Evolutionary conservation across 2,329 filamentous ascomycete species (phyloP).

Genomic region (Fusarium paranaense): DNA sequence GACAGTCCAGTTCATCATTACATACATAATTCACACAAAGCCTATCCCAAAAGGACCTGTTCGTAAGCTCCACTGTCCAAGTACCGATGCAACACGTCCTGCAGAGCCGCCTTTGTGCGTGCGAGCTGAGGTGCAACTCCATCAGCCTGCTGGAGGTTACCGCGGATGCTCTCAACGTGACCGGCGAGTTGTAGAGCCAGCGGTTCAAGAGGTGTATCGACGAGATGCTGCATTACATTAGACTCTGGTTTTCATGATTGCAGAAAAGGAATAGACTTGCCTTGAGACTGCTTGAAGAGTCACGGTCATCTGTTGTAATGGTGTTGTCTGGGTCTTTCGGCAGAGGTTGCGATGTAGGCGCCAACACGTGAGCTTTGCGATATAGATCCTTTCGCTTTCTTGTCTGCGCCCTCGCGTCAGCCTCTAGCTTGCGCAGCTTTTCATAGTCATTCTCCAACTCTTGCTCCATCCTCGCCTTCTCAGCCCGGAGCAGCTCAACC

Average conservation of each 20-base stretch:
- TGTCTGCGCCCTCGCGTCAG: slow-evolving; percentile 67
- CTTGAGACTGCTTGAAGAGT: slow-evolving; percentile 35
- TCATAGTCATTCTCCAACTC: slow-evolving; percentile 68
- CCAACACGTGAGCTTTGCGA: slow-evolving; percentile 63
- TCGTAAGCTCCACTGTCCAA: slow-evolving; percentile 61
- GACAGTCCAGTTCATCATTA: slow-evolving; percentile 14
- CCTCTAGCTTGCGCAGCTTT: slow-evolving; percentile 62
- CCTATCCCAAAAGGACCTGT: slow-evolving; percentile 57
- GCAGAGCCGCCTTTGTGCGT: slow-evolving; percentile 61
- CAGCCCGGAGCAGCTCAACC: slow-evolving; percentile 68
- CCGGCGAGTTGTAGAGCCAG: slow-evolving; percentile 62
- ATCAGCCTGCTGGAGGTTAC: slow-evolving; percentile 66
- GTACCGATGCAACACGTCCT: slow-evolving; percentile 59
- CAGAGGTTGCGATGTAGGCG: slow-evolving; percentile 49
- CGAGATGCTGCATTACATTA: slow-evolving; percentile 47
- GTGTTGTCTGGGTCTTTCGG: slow-evolving; percentile 15
- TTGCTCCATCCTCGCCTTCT: slow-evolving; percentile 67
- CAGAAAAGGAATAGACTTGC: slow-evolving; percentile 13
- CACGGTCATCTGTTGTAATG: slow-evolving; percentile 15
- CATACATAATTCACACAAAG: slow-evolving; percentile 1
- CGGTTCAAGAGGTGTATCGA: slow-evolving; percentile 57
- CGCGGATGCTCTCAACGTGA: slow-evolving; percentile 68
- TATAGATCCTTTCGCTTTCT: slow-evolving; percentile 62
- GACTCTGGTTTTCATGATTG: background rate
- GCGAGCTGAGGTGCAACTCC: slow-evolving; percentile 62